Percentiles rank a stretch among this genome's conserved stretches.
These are phyloP conservation scores for Clonostachys rosea DNA, from an alignment of 2,329 filamentous ascomycete genomes.

Conservation along the genomic window DNA sequence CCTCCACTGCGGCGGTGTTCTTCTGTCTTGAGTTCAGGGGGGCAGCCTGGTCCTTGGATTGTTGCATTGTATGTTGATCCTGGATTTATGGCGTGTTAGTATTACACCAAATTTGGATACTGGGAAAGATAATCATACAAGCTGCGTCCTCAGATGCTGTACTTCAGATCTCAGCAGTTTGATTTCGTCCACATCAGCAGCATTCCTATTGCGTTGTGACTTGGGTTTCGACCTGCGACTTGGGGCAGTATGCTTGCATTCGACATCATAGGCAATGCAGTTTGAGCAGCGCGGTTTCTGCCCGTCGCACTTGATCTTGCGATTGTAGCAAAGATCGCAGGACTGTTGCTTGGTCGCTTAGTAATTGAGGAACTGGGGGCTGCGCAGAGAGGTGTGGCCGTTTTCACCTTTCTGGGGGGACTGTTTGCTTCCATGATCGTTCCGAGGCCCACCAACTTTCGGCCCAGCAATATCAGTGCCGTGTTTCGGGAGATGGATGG, in stretches of 20 bases:
- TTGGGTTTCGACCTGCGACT: constrained; percentile 1
- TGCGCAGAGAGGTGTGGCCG: not conserved
- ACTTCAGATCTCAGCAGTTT: not conserved
- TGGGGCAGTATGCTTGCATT: constrained; percentile 3
- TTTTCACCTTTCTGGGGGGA: no score
- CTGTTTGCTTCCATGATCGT: no score
- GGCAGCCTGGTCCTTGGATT: not conserved
- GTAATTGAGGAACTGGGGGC: not conserved
- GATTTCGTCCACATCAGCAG: not conserved
- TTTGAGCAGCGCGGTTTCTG: constrained; percentile 2
- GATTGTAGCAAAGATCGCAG: constrained; percentile 2
- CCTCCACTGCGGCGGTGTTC: no score
- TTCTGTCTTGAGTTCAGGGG: not conserved
- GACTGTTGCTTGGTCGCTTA: not conserved
- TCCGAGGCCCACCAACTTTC: no score
- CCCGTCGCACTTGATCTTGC: constrained; percentile 4
- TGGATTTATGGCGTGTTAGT: not conserved
- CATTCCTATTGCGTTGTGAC: not conserved
- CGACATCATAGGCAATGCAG: not conserved
- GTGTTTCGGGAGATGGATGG: no score
- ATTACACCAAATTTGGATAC: not conserved
- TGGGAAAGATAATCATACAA: not conserved
- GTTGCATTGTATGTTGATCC: not conserved
- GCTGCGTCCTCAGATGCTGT: not conserved
- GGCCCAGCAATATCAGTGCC: no score